phyloP scores from a whole-genome alignment of 352 stramenopile genomes.

The Globisporangium camurandrum region DNA sequence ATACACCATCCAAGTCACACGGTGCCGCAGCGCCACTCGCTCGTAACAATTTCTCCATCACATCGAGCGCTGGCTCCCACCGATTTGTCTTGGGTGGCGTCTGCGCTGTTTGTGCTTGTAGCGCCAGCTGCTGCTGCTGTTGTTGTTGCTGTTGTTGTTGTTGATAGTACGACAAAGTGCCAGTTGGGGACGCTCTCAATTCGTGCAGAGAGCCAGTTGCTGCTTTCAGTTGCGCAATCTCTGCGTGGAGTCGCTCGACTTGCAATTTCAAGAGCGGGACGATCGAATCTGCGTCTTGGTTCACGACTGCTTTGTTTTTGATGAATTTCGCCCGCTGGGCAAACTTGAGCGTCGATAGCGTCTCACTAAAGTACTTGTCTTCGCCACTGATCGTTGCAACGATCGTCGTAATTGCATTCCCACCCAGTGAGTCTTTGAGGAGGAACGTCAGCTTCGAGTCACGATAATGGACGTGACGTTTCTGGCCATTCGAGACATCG shows the following conservation, averaged over 20 bases:
- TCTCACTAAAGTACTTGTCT: conserved; percentile 83
- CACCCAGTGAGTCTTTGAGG: conserved; percentile 79
- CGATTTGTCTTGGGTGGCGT: conserved; percentile 57
- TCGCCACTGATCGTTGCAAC: conserved; percentile 73
- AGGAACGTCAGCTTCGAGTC: conserved; percentile 84
- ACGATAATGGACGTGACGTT: conserved; percentile 78
- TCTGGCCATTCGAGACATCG: conserved; percentile 74
- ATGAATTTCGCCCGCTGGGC: conserved; percentile 85
- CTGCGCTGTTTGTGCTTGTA: no score
- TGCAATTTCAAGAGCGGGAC: conserved; percentile 68
- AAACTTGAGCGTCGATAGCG: conserved; percentile 84
- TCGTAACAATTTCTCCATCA: conserved; percentile 69
- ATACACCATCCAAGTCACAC: conserved; percentile 26
- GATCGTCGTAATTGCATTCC: conserved; percentile 86
- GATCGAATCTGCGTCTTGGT: conserved; percentile 72
- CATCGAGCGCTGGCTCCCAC: conserved; percentile 70
- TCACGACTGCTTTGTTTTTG: conserved; percentile 85
- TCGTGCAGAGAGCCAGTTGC: not conserved
- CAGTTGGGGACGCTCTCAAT: conserved; percentile 6
- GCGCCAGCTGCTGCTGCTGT: conserved; percentile 17
- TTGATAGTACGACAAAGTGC: conserved; percentile 6
- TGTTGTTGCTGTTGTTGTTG: conserved; percentile 2
- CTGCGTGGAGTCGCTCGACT: conserved; percentile 57
- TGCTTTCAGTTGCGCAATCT: conserved; percentile 32
- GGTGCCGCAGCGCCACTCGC: conserved; percentile 45